Evolutionary conservation across 1,284 basidiomycete species (phyloP), one percentile per base, ranked within the genome.

Genomic region (Gomphus bonarii): DNA sequence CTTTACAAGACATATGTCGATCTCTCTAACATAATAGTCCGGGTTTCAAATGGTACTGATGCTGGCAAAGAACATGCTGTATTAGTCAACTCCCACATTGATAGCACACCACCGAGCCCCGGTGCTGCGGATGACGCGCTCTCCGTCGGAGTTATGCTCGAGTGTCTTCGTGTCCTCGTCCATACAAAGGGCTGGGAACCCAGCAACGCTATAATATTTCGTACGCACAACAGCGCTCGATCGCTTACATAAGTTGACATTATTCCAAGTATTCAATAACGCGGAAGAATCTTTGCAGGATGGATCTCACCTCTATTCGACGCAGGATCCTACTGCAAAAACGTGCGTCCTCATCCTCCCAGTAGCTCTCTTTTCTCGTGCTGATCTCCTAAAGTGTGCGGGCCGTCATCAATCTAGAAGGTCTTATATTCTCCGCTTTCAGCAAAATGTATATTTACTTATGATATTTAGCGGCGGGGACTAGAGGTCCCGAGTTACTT

Each of bases 241-340:
- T 28, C 12, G 31, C 28, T 52, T 11, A 31, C 48, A 5, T 18
- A 11, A 31, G 12, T 35, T 50, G 14, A 50, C 48, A 12, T 25
- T 16, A 3, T 11, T 16, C 53, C 30, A 31, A 22, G 91, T 98
- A 60, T 98, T 97, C 75, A 98, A 98, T 66, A 84, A 97, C 61
- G 97, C 89, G 6, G 95, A 99, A 68, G 92, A 95, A 65, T 88
- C 85, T 0, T 70, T 95, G n/a, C 94, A 97, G 69, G 95, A 97
- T 65, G 95, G 90, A 0, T 95, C 92, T 0, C 95, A 99, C 69
- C 74, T 95, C 3, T 97, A 87, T 69, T 85, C 91, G 8, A 95
- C 91, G 0, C 89, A 94, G 65, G 91, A 95, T 66, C 80, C 81
- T 1, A 81, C 80, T 43, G 82, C 84, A 8, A 66, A 79, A 20